Evolutionary conservation across 148 eudicot genomes (phyloP).

Genomic region (Camellia japonica): DNA sequence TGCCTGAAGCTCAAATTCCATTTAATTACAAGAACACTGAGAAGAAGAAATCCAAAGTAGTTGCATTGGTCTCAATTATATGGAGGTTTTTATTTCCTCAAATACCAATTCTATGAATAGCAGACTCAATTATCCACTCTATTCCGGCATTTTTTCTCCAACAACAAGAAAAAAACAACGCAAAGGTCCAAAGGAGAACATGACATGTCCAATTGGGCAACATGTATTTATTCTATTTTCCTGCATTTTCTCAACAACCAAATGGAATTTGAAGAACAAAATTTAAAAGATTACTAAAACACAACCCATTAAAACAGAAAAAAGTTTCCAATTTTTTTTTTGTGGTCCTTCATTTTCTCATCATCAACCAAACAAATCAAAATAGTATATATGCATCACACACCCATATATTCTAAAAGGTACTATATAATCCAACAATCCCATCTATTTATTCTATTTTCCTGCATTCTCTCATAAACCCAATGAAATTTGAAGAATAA

Average conservation of each 20-base stretch:
- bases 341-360: background rate
- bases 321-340: background rate
- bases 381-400: too few relatives aligned
- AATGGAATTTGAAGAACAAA: constrained; percentile 5
- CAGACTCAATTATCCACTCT: too few relatives aligned
- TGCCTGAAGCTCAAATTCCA: background rate
- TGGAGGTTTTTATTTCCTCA: too few relatives aligned
- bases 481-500: too few relatives aligned
- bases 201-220: background rate
- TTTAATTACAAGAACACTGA: background rate
- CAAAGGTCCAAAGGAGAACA: background rate
- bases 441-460: too few relatives aligned
- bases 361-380: background rate
- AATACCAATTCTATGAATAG: too few relatives aligned
- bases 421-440: too few relatives aligned
- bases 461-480: too few relatives aligned
- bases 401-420: too few relatives aligned
- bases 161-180: too few relatives aligned
- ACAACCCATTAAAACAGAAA: background rate
- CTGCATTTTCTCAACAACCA: background rate
- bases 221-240: too few relatives aligned
- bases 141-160: too few relatives aligned
- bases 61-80: background rate
- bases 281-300: background rate
- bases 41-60: background rate